Base-by-base conservation (phyloP, 1,284 basidiomycete genomes). In the Ustilago shanxiensis region DNA sequence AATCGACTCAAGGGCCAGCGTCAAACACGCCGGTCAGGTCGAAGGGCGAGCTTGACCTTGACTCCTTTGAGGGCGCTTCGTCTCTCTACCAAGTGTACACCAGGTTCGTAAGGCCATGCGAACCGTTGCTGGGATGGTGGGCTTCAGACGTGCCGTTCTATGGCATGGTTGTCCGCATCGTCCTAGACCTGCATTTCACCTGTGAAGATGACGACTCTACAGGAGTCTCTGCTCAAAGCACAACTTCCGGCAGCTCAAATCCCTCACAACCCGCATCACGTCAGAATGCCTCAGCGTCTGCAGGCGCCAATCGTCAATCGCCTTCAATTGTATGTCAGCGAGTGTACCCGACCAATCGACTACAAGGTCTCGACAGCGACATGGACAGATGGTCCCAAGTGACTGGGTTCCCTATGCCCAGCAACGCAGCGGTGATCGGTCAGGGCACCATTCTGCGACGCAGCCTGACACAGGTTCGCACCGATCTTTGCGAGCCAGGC, bases 81-180 rank as follows among this genome's bases (percentile, higher is more conserved):
- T 72, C 68, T 4, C 47, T 66, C 35, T 65, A 79, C 24, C 58
- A 79, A 13, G 66, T 73, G 33, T 79, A 77, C 45, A 28, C 29
- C 29, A 33, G 37, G 11, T 79, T 79, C 57, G 16, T 79, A 22
- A 64, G 65, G 6, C 31, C 33, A 18, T 51, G 35, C 24, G 68
- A 75, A 31, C 47, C 74, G 7, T 57, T 77, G 14, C 60, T 79
- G 14, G 77, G 77, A 33, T 79, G 73, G 70, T 79, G 77, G 77
- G 72, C 70, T 16, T 68, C 72, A 0, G 70, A 79, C 44, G 61
- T 76, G 20, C 73, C 73, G 24, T 72, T 64, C 60, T 73, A 66
- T 24, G 77, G 77, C 35, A 76, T 73, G 66, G 65, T 65, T 26
- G 47, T 79, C 1, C 65, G 77, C 18, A 54, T 79, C 37, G 50